Conservation (phyloP, 371 early-diverging fungal species). For the Cladochytrium tenue region DNA sequence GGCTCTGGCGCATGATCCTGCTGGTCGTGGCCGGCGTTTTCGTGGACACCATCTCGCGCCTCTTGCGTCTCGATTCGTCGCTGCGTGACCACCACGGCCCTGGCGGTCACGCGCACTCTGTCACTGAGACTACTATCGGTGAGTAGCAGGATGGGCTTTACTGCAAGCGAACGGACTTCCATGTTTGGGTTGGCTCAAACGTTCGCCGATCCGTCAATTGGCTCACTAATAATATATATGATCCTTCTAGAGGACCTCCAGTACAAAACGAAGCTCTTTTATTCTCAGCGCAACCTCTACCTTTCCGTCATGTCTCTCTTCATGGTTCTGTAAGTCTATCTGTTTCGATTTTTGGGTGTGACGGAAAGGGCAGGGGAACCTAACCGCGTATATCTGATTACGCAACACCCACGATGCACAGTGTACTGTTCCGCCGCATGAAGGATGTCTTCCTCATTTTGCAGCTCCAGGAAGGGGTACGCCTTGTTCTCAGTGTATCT, state of each 20-base stretch:
- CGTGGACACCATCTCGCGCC: slow-evolving; percentile 33
- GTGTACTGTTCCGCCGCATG: slow-evolving; percentile 39
- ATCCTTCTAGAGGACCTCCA: slow-evolving; percentile 20
- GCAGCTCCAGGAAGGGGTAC: slow-evolving; percentile 31
- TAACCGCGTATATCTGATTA: neutral
- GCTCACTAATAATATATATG: slow-evolving; percentile 1
- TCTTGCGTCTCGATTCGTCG: slow-evolving; percentile 25
- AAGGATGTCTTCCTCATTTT: slow-evolving; percentile 39
- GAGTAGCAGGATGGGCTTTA: neutral
- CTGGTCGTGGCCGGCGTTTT: slow-evolving; percentile 39
- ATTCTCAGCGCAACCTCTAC: slow-evolving; percentile 44
- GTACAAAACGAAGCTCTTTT: slow-evolving; percentile 34
- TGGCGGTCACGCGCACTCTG: slow-evolving; percentile 18
- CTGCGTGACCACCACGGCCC: slow-evolving; percentile 20
- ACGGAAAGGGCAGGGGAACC: too few species aligned
- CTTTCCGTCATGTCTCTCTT: slow-evolving; percentile 39
- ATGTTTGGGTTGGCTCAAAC: too few species aligned
- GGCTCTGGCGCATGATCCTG: slow-evolving; percentile 35
- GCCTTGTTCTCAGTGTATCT: too few species aligned
- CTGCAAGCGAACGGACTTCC: neutral
- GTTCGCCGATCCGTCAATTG: neutral
- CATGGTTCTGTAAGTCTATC: slow-evolving; percentile 33
- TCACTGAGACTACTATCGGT: slow-evolving; percentile 1
- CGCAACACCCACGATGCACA: neutral
- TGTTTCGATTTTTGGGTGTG: neutral